Evolutionary conservation across 495 filamentous ascomycete genomes (phyloP), one percentile per base, ranked within the genome.

Genomic region (Aspergillus baeticus): DNA sequence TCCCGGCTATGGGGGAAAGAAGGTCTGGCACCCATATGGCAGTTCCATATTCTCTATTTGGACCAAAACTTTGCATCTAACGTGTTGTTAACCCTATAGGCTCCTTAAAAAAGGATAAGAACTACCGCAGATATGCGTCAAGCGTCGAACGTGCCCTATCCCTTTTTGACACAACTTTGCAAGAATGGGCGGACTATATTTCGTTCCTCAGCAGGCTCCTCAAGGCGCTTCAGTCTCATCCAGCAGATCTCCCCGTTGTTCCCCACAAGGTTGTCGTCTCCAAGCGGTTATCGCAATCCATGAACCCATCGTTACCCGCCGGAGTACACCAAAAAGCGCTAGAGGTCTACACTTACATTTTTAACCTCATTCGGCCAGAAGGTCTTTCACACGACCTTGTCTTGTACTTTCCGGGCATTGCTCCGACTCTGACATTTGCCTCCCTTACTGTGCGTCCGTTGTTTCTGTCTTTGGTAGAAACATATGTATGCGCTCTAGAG

Each of bases 141-240:
- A 86, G 84, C 47, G 85, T 99, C 53, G 92, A 97, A 65, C 81
- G 92, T 69, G 90, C 92, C 36, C 79, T 99, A 59, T 85, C 89
- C 23, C 75, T 96, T 23, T 99, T 97, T 73, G 94, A 99, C 72
- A 92, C 87, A 18, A 84, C 91, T 45, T 77, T 96, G 59, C 91
- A 97, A 71, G 94, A 98, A 84, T 99, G 94, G 94, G 93, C 95
- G 33, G 94, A 99, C 69, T 99, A 99, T 66, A 98, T 99, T 66
- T 96, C 93, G 10, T 98, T 98, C 68, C 78, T 99, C 31, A 91
- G 87, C 63, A 86, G 94, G 33, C 77, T 55, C 38, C 37, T 51
- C 45, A 66, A 96, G 91, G 91, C 94, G 20, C 78, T 98, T 33
- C 94, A 98, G 82, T 81, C 87, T 22, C 88, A 92, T 59, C 91